phyloP scores from a whole-genome alignment of 2,329 filamentous ascomycete species.

The Hymenoscyphus albidus region DNA sequence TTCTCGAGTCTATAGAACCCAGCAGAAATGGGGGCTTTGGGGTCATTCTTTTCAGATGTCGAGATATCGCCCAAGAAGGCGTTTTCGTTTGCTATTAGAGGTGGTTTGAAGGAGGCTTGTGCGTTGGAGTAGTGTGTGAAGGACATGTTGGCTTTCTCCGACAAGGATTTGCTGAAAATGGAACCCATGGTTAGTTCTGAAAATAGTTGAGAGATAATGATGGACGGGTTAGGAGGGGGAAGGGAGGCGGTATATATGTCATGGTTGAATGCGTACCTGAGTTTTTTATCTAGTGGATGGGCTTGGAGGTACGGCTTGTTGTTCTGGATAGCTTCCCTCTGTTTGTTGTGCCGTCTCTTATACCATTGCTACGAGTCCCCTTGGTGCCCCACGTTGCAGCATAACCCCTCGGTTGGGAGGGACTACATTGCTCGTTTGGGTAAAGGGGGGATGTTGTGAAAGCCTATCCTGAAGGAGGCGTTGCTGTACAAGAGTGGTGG shows the following conservation, averaged over 20 bases:
- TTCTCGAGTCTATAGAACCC: slow-evolving; percentile 62
- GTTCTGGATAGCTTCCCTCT: slow-evolving; percentile 6
- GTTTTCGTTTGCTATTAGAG: slow-evolving; percentile 61
- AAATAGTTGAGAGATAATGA: neutral
- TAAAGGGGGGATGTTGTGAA: neutral
- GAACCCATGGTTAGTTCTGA: slow-evolving; percentile 32
- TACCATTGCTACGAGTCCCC: neutral
- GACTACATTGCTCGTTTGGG: slow-evolving; percentile 26
- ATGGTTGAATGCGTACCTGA: neutral
- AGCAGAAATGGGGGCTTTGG: slow-evolving; percentile 51
- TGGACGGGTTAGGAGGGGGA: neutral
- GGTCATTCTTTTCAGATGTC: slow-evolving; percentile 41
- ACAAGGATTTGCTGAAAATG: slow-evolving; percentile 30
- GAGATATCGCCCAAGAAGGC: slow-evolving; percentile 56
- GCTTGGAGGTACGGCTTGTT: neutral
- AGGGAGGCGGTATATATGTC: neutral
- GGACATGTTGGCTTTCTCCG: slow-evolving; percentile 9
- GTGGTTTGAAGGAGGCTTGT: slow-evolving; percentile 54
- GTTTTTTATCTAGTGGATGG: neutral
- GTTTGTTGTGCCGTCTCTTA: neutral
- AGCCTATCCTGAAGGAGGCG: neutral
- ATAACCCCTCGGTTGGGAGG: slow-evolving; percentile 19
- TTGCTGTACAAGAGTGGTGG: slow-evolving; percentile 2
- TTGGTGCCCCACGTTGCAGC: slow-evolving; percentile 20
- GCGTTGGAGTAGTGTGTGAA: slow-evolving; percentile 47